These are phyloP conservation scores for Penicillium lividum DNA, from an alignment of 495 filamentous ascomycete genomes.

Conservation along the genomic window DNA sequence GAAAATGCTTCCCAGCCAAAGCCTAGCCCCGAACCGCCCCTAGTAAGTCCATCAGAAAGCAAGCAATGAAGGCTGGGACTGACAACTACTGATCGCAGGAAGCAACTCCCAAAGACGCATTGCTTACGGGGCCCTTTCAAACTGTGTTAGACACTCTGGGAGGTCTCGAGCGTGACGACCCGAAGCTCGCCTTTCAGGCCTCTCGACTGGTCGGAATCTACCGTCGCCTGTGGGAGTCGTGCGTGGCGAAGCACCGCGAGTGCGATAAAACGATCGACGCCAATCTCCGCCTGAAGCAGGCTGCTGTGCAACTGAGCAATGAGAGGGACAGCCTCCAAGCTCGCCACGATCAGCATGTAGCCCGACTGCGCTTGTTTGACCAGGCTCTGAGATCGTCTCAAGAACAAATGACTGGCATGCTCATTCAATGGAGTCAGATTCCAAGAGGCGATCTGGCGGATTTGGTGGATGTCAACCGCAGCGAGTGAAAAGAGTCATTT, in stretches of 20 bases:
- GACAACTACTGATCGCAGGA: not conserved
- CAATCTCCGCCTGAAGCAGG: constrained; percentile 6
- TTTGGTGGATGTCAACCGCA: not conserved
- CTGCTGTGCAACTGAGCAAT: constrained; percentile 6
- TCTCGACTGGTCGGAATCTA: too few relatives aligned
- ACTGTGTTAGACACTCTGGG: too few relatives aligned
- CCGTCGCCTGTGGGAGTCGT: too few relatives aligned
- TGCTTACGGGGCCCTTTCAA: too few relatives aligned
- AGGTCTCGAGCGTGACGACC: too few relatives aligned
- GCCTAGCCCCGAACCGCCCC: not conserved
- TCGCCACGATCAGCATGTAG: constrained; percentile 12
- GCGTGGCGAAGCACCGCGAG: too few relatives aligned
- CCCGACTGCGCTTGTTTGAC: constrained; percentile 8
- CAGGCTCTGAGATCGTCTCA: constrained; percentile 9
- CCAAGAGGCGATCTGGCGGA: constrained; percentile 3
- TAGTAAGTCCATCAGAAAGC: not conserved
- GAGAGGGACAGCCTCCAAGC: constrained; percentile 12
- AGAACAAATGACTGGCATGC: constrained; percentile 4
- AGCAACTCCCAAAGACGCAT: too few relatives aligned
- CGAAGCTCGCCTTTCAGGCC: too few relatives aligned
- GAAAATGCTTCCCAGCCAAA: not conserved
- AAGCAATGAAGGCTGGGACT: not conserved
- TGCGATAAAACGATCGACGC: constrained; percentile 3
- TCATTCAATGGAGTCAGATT: constrained; percentile 10
- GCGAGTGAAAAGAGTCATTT: not conserved